Conservation (phyloP, 768 basidiomycete species). For the Paxillus ammoniavirescens region DNA sequence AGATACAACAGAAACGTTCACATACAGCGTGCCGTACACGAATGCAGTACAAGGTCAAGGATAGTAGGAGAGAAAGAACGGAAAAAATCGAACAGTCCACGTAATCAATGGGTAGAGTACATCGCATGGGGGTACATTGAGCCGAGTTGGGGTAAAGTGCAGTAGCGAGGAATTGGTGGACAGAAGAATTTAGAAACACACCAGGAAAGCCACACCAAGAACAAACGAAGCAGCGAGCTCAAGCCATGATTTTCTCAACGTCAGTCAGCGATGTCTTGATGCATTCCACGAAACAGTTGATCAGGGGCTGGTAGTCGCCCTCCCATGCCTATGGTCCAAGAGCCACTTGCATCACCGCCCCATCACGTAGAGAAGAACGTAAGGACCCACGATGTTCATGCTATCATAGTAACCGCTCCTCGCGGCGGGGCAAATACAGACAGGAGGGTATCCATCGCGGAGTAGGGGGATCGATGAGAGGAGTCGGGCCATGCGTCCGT, state of each 20-base stretch:
- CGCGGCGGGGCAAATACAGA: slow-evolving; percentile 27
- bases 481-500: slow-evolving; percentile 34
- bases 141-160: too few species aligned
- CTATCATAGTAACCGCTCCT: slow-evolving; percentile 29
- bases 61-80: too few species aligned
- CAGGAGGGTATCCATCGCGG: slow-evolving; percentile 31
- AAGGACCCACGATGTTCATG: slow-evolving; percentile 29
- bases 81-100: too few species aligned
- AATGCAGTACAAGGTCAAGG: too few species aligned
- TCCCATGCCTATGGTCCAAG: slow-evolving; percentile 28
- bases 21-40: too few species aligned
- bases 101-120: too few species aligned
- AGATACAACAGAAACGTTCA: background rate
- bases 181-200: too few species aligned
- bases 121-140: too few species aligned
- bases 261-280: slow-evolving; percentile 23
- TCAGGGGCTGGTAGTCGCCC: slow-evolving; percentile 32
- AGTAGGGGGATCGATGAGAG: slow-evolving; percentile 35
- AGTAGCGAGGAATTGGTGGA: too few species aligned
- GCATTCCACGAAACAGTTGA: slow-evolving; percentile 30
- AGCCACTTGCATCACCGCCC: background rate
- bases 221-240: background rate
- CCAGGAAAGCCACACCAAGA: background rate
- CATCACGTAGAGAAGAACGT: background rate
- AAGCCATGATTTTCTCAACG: slow-evolving; percentile 31